These are phyloP conservation scores for Globisporangium mamillatum DNA, from an alignment of 352 stramenopile genomes.

Conservation along the genomic window DNA sequence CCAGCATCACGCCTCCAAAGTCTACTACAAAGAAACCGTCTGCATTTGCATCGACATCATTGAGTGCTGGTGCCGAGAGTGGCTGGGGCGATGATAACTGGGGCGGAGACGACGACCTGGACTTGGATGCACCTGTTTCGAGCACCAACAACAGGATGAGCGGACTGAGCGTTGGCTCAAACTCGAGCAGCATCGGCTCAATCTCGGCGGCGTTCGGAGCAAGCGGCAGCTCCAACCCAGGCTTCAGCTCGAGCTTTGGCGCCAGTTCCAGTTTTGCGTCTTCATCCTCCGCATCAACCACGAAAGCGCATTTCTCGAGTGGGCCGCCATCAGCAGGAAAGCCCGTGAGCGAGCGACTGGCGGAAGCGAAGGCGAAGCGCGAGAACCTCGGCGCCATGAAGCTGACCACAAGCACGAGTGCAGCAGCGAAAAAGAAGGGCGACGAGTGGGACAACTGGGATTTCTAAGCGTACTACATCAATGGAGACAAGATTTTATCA, in stretches of 20 bases:
- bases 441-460: slow-evolving; percentile 84
- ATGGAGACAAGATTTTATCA: neutral
- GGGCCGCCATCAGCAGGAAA: slow-evolving; percentile 21
- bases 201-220: slow-evolving; percentile 10
- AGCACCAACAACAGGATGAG: slow-evolving; percentile 3
- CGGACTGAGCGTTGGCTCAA: slow-evolving; percentile 7
- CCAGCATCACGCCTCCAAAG: slow-evolving; percentile 18
- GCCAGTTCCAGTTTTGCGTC: slow-evolving; percentile 11
- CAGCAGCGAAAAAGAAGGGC: slow-evolving; percentile 36
- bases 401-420: slow-evolving; percentile 24
- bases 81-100: slow-evolving; percentile 71
- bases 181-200: neutral
- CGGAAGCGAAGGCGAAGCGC: slow-evolving; percentile 58
- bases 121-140: slow-evolving; percentile 23
- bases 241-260: slow-evolving; percentile 13
- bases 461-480: slow-evolving; percentile 35
- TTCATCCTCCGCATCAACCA: slow-evolving; percentile 13
- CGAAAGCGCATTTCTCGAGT: slow-evolving; percentile 13
- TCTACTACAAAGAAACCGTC: slow-evolving; percentile 20
- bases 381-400: slow-evolving; percentile 61
- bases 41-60: slow-evolving; percentile 19
- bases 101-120: slow-evolving; percentile 51
- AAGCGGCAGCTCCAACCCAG: slow-evolving; percentile 17
- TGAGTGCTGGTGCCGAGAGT: slow-evolving; percentile 27
- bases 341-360: slow-evolving; percentile 46